Evolutionary conservation across 2,329 filamentous ascomycete genomes (phyloP), one percentile per base, ranked within the genome.

Genomic region (Gnomoniopsis sp.): DNA sequence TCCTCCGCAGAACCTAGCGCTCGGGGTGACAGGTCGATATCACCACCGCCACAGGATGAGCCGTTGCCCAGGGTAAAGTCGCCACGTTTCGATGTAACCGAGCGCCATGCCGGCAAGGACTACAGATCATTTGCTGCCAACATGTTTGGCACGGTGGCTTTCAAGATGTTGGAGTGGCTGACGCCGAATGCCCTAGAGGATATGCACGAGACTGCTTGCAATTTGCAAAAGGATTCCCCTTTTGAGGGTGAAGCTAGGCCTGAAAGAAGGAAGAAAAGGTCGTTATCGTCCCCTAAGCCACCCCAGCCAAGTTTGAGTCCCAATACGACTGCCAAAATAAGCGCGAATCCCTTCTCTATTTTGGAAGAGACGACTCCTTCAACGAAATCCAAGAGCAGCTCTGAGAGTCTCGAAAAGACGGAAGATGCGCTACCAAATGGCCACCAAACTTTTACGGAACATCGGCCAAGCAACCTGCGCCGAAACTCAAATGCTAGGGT

Each of bases 151-250:
- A 87, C 86, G 0, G 82, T 83, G 12, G 81, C 87, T 12, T 86
- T 88, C 70, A 88, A 86, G 66, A 88, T 88, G 84, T 66, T 89
- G 3, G 86, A 89, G 68, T 89, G 85, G 86, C 72, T 89, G n/a
- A 85, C 85, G 1, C 85, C 85, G 0, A 77, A 77, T 56, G 80
- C 77, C n/a, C 68, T 85, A 3, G 76, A 79, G 21, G 73, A 75
- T 11, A 78, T 85, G 71, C 74, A 76, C 1, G 67, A 74, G 17
- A 76, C 74, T 53, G 69, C 75, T 14, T 68, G 69, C 23, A 65
- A 62, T 17, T 58, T 70, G 38, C 68, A 69, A 59, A 65, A 68
- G n/a, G 67, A 70, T 21, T 57, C 53, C n/a, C 58, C 63, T 14
- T 54, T 43, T 51, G 66, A 71, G 49, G 59, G 67, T 26, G 58